phyloP scores from a whole-genome alignment of 2,329 filamentous ascomycete genomes.

The Neofusicoccum laricinum region DNA sequence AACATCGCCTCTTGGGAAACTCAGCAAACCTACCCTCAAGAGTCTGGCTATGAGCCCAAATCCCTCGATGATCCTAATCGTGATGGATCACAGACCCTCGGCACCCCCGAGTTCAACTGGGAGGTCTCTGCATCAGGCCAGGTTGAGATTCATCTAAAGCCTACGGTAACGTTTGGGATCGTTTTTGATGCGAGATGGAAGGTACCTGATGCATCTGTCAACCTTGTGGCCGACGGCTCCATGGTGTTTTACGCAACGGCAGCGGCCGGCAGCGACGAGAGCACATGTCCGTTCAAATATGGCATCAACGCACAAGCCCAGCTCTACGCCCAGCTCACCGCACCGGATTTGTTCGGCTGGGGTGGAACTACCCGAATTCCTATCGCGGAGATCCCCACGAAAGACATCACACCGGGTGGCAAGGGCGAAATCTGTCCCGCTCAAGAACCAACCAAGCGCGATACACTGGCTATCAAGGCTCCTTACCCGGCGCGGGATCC shows the following conservation, averaged over 20 bases:
- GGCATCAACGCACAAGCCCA: neutral
- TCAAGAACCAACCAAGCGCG: neutral
- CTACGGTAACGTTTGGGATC: neutral
- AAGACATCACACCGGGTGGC: neutral
- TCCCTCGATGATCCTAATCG: neutral
- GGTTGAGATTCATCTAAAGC: neutral
- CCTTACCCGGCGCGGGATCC: neutral
- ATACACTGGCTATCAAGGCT: neutral
- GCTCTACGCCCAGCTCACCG: neutral
- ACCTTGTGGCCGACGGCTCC: neutral
- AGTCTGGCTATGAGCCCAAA: neutral
- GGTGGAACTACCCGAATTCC: neutral
- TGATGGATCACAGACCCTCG: neutral
- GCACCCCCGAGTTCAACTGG: neutral
- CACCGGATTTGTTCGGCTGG: neutral
- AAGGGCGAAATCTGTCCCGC: neutral
- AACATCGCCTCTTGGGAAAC: neutral
- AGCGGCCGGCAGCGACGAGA: neutral
- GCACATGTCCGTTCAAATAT: neutral
- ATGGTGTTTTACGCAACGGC: neutral
- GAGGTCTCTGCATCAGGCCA: neutral
- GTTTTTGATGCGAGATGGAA: neutral
- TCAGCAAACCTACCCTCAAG: neutral
- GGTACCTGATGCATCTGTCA: neutral
- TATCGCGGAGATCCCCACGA: neutral